phyloP scores from a whole-genome alignment of 768 basidiomycete genomes.

The Boletus subparvulus region DNA sequence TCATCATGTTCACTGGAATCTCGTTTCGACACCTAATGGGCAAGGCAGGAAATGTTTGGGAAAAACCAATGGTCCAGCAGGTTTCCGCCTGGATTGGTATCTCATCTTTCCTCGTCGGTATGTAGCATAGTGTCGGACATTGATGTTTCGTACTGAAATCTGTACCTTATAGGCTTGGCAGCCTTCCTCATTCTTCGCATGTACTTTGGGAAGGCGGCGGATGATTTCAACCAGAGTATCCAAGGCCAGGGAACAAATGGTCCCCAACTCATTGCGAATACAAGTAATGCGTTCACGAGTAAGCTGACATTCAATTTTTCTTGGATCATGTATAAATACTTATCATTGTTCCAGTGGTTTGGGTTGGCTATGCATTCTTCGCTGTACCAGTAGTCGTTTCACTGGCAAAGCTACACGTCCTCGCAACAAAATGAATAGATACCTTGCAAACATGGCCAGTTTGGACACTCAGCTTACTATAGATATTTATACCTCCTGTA shows the following conservation, averaged over 20 bases:
- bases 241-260: constrained; percentile 49
- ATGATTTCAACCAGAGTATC: constrained; percentile 73
- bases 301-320: constrained; percentile 27
- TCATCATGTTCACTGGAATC: constrained; percentile 61
- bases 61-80: constrained; percentile 57
- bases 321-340: not conserved
- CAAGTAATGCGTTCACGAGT: constrained; percentile 79
- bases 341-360: constrained; percentile 55
- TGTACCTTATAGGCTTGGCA: constrained; percentile 49
- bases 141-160: not conserved
- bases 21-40: constrained; percentile 67
- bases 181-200: constrained; percentile 72
- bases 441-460: not conserved
- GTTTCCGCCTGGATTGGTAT: constrained; percentile 73
- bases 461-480: not conserved
- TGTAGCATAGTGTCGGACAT: constrained; percentile 5
- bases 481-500: not conserved
- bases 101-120: constrained; percentile 73
- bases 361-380: constrained; percentile 76
- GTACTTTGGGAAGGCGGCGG: constrained; percentile 78
- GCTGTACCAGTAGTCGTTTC: constrained; percentile 68
- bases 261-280: constrained; percentile 58
- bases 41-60: constrained; percentile 48
- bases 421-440: constrained; percentile 39
- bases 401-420: constrained; percentile 65